Conservation (phyloP, 2,329 filamentous ascomycete genomes). For the Colletotrichum echinochloae region DNA sequence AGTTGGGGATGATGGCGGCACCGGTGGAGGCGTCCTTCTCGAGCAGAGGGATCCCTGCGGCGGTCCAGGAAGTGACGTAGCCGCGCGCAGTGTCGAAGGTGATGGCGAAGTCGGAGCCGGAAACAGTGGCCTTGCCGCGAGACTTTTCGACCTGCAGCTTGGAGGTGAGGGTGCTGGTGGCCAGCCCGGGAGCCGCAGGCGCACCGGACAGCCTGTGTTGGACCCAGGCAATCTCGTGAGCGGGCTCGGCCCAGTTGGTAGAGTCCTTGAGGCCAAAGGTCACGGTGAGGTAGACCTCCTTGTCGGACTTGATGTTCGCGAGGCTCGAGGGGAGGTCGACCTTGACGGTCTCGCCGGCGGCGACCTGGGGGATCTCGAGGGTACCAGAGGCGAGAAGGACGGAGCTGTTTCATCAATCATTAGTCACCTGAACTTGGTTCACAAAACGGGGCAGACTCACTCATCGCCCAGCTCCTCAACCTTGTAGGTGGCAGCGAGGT, state of each 20-base stretch:
- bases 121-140: conserved; percentile 46
- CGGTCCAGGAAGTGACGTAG: conserved; percentile 56
- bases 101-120: conserved; percentile 52
- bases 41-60: conserved; percentile 51
- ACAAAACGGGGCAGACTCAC: conserved; percentile 49
- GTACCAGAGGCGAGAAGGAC: conserved; percentile 50
- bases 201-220: conserved; percentile 57
- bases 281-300: conserved; percentile 60
- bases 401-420: conserved; percentile 34
- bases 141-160: conserved; percentile 44
- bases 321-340: conserved; percentile 49
- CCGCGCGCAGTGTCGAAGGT: conserved; percentile 60
- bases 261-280: conserved; percentile 56
- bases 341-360: conserved; percentile 52
- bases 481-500: conserved; percentile 57
- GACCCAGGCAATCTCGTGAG: conserved; percentile 67
- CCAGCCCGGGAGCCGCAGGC: conserved; percentile 35
- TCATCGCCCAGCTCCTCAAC: conserved; percentile 56
- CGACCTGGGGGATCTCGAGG: conserved; percentile 55
- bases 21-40: conserved; percentile 50
- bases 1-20: conserved; percentile 57
- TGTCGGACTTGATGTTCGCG: conserved; percentile 46
- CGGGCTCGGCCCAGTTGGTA: conserved; percentile 62
- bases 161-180: conserved; percentile 36
- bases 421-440: not conserved